Percentiles rank a stretch among this genome's conserved stretches.
Evolutionary conservation across 192 early-diverging fungal genomes (phyloP).

Genomic region (Backusella parvicylindrica): DNA sequence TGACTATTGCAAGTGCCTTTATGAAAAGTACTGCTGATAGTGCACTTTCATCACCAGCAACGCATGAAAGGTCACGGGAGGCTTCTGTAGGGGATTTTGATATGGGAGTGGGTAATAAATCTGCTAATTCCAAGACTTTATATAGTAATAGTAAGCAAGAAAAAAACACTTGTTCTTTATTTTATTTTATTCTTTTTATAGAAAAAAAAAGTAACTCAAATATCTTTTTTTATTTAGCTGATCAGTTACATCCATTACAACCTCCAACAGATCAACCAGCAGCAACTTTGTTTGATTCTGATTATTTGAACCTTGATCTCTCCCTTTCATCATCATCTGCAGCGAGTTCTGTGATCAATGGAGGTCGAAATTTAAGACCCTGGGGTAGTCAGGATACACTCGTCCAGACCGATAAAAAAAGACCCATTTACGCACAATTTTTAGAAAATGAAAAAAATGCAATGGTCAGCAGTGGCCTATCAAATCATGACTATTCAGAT

Average conservation of each 20-base stretch:
- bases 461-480: background rate
- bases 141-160: background rate
- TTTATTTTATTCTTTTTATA: background rate
- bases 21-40: background rate
- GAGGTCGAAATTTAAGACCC: background rate
- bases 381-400: conserved; percentile 28
- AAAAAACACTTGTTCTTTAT: background rate
- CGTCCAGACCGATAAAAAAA: conserved; percentile 13
- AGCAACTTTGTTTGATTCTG: conserved; percentile 13
- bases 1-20: conserved; percentile 13
- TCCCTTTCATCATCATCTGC: conserved; percentile 9
- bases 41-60: background rate
- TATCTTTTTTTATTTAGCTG: background rate
- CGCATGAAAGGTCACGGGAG: background rate
- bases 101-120: conserved; percentile 7
- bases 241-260: conserved; percentile 5
- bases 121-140: background rate
- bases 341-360: background rate
- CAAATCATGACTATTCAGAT: background rate
- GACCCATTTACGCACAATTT: conserved; percentile 17
- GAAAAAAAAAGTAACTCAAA: background rate
- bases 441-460: conserved; percentile 9
- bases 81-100: conserved; percentile 5
- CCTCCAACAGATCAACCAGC: background rate
- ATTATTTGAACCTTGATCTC: conserved; percentile 13